Percentiles rank a stretch among this genome's conserved stretches.
phyloP scores from a whole-genome alignment of 331 rosid genomes.

The Rosa hybrid region DNA sequence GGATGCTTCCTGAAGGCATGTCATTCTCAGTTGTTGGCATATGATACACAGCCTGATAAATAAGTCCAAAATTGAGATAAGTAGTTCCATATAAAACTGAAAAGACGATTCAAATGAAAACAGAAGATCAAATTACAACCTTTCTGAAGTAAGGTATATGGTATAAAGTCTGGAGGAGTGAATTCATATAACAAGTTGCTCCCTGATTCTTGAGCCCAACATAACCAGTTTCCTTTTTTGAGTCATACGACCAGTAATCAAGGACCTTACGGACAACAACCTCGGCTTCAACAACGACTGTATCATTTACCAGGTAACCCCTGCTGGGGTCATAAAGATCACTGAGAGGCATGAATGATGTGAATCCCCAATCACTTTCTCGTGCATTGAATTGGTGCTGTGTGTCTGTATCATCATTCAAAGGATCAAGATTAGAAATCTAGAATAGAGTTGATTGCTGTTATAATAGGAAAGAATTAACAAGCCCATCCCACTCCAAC shows the following conservation, averaged over 20 bases:
- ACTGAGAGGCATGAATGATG: conserved; percentile 72
- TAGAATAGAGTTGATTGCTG: not conserved
- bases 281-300: conserved; percentile 73
- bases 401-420: conserved; percentile 48
- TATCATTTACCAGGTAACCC: conserved; percentile 73
- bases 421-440: not conserved
- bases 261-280: conserved; percentile 67
- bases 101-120: conserved; percentile 11
- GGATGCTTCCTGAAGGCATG: conserved; percentile 97
- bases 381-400: conserved; percentile 81
- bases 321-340: conserved; percentile 70
- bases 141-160: conserved; percentile 87
- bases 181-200: conserved; percentile 90
- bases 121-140: conserved; percentile 39
- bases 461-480: not conserved
- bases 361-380: conserved; percentile 88
- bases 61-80: conserved; percentile 30
- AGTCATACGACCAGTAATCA: conserved; percentile 79
- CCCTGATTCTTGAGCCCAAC: conserved; percentile 94
- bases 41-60: conserved; percentile 94
- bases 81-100: conserved; percentile 12
- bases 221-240: conserved; percentile 89
- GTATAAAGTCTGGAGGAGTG: conserved; percentile 76
- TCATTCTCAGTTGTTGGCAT: conserved; percentile 99
- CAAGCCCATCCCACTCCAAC: not conserved